Evolutionary conservation across 768 basidiomycete species (phyloP), one percentile per base, ranked within the genome.

Genomic region (Podaxis sp.): DNA sequence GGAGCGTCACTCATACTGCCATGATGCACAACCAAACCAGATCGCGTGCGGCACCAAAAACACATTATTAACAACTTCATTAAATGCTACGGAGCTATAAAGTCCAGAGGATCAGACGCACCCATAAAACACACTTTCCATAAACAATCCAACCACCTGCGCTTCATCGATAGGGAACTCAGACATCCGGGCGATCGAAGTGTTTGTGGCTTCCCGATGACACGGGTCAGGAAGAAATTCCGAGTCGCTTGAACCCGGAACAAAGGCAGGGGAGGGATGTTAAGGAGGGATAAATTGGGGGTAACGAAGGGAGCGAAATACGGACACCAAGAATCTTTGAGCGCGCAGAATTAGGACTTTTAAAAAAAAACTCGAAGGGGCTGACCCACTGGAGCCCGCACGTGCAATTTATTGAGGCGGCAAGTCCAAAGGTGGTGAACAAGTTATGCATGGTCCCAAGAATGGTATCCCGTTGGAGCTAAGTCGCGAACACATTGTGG

Each of bases 71-170:
- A 11, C 41, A 44, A 44, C 41, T 48, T 48, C 1, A 2, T 5
- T 20, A 4, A 6, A 4, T 4, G 17, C 20, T 22, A 8, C n/a
- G 20, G 30, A 12, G 15, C 44, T 1, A 6, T 24, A 33, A 30
- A 28, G 30, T 26, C 17, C 20, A 38, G 33, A 52, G 52, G 38
- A 22, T n/a, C 26, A 15, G 22, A 67, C 72, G 66, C 65, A 74
- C 72, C 76, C 77, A 66, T 75, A 79, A 48, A 77, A 74, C 30
- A 80, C 72, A 56, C 71, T 72, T 59, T 77, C 78, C 72, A 78
- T 75, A 70, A 80, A 79, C 24, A 78, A 63, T 20, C 70, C 78
- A 15, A 79, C 77, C 30, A 78, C 66, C 66, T 78, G 76, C 36
- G 78, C 78, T 15, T 74, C 69, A 60, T 75, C 75, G 26, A 74